Conservation (phyloP, 176 grass and related monocot genomes). For the Carex parvula region DNA sequence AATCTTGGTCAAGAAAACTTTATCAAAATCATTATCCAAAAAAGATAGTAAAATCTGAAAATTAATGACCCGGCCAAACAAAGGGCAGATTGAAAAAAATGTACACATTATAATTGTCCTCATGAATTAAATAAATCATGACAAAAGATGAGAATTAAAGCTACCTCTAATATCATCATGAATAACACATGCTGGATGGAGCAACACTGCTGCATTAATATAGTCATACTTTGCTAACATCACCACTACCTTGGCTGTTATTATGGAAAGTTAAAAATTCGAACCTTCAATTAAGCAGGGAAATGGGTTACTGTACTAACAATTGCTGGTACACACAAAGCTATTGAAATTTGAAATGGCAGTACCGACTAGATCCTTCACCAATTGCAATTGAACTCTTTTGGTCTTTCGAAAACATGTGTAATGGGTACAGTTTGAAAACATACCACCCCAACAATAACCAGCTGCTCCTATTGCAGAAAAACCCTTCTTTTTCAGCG, state of each 20-base stretch:
- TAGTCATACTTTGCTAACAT: slow-evolving; percentile 30
- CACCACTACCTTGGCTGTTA: slow-evolving; percentile 33
- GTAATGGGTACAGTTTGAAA: not conserved
- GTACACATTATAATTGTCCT: not conserved
- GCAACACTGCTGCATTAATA: slow-evolving; percentile 33
- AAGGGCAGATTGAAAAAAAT: not conserved
- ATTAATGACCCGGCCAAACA: not conserved
- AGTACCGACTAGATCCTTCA: not conserved
- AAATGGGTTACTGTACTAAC: not conserved
- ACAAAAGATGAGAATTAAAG: not conserved
- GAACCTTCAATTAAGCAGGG: not conserved
- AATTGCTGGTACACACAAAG: not conserved
- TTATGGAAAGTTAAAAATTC: not conserved
- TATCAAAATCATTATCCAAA: not conserved
- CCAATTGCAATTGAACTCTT: not conserved
- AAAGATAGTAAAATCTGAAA: not conserved
- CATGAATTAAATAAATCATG: not conserved
- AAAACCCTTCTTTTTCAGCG: slow-evolving; percentile 25
- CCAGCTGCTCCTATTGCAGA: slow-evolving; percentile 31
- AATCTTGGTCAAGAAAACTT: not conserved
- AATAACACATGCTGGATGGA: slow-evolving; percentile 31
- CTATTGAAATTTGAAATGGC: not conserved
- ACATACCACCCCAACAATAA: slow-evolving; percentile 38
- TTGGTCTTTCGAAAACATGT: not conserved
- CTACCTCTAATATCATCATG: slow-evolving; percentile 40